Base-by-base conservation (phyloP, 345 rosid genomes). In the Balakata baccata region DNA sequence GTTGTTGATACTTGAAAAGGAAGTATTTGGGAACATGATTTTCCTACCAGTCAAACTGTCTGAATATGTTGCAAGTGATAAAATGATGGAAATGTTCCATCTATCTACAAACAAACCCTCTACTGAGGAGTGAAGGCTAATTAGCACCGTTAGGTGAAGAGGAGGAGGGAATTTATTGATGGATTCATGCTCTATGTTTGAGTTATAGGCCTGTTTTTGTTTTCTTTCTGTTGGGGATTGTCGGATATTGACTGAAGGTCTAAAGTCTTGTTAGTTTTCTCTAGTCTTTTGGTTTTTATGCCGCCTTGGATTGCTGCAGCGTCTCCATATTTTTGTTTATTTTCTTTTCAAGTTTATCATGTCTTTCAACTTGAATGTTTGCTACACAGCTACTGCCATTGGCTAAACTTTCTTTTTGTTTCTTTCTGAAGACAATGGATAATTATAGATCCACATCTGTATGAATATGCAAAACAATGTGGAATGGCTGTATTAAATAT, bases 121-220 rank as follows among this genome's bases (percentile, higher is more conserved):
- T 70, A 38, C 51, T 56, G 58, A 69, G 50, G 71, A 49, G 16
- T 34, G 45, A 68, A 50, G 71, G 29, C 23, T 68, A 16, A 34
- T 47, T 68, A 13, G 20, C 43, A 14, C 46, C 34, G 25, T 68
- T 37, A 68, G 59, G 59, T 29, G 34, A 29, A 29, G 34, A 29
- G 2, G 34, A 29, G 34, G 34, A 29, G 34, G 34, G 34, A 29
- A 1, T 29, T 68, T 20, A 17, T 29, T 68, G 29, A 37, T 51
- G 46, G 59, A 43, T 12, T 46, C 8, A 23, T 50, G 25, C 6
- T 50, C 70, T 50, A 49, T 29, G 41, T 23, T 25, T 67, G 2
- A 50, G 57, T 9, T 66, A 8, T 22, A 23, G 22, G 43, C 41
- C 56, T 3, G 7, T 12, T 68, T 68, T 68, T 1, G 14, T 29